Base-by-base conservation (phyloP, 2,329 filamentous ascomycete genomes). In the Alternaria triticimaculans region DNA sequence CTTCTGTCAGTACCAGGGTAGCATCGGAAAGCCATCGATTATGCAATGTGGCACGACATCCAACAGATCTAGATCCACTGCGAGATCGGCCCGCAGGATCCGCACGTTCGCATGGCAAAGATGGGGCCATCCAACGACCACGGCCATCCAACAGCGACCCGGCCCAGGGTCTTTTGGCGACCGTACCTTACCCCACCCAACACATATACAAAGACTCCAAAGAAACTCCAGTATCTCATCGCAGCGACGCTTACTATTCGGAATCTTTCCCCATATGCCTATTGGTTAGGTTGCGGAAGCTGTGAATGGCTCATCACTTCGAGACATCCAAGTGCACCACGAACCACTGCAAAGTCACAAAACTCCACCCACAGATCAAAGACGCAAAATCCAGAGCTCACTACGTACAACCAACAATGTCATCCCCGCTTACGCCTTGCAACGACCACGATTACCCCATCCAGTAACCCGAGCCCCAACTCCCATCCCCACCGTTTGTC, bases 91-190 rank as follows among this genome's bases (percentile, higher is more conserved):
- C 58, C 59, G 55, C 59, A 30, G 23, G 55, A 33, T 55, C 59
- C 59, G 59, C 59, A n/a, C 20, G 59, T 62, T 62, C 28, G 55
- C 59, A 62, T 53, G 44, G 55, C 25, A 58, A 58, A 44, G 28
- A 62, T 37, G 48, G 55, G 54, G 59, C 55, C 33, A 28, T 53
- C 26, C 3, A 41, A 56, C 44, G 44, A 43, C 43, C 58, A 33
- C 25, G 14, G 23, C n/a, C 44, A 50, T 44, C 44, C 20, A 58
- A 51, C 30, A 41, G 21, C 30, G 28, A n/a, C 14, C 20, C 21
- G 20, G 23, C 30, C 9, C 8, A 12, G 12, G 28, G 18, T 10
- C 7, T 11, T 12, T 53, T 25, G 7, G 49, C 8, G 4, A 20
- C 7, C n/a, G 30, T n/a, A 9, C 9, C 15, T 25, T 12, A 21